A percentile compares a stretch with the other conserved stretches of the same genome.
phyloP scores from a whole-genome alignment of 2,329 filamentous ascomycete species.

The Periconia sp. region DNA sequence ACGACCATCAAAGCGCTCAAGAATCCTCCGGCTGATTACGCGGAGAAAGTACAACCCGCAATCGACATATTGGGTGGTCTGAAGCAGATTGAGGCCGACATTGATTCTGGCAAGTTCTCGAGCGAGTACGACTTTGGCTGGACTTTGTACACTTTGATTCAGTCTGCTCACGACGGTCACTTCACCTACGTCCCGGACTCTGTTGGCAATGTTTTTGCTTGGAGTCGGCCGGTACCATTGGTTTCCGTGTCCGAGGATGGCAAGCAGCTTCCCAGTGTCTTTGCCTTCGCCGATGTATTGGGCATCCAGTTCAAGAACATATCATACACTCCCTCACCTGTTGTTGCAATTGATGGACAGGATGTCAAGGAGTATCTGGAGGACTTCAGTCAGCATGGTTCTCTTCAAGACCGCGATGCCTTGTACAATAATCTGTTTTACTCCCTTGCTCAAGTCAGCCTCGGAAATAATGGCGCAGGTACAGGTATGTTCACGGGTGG shows the following conservation, averaged over 20 bases:
- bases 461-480: constrained; percentile 47
- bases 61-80: constrained; percentile 52
- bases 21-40: constrained; percentile 54
- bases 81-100: constrained; percentile 46
- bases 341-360: constrained; percentile 63
- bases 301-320: constrained; percentile 51
- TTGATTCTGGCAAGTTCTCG: constrained; percentile 43
- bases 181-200: constrained; percentile 62
- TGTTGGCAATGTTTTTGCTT: constrained; percentile 59
- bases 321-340: constrained; percentile 55
- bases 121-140: constrained; percentile 54
- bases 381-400: constrained; percentile 53
- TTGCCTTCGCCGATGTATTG: constrained; percentile 57
- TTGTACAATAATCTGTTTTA: constrained; percentile 61
- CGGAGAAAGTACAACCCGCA: constrained; percentile 51
- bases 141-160: constrained; percentile 61
- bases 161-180: constrained; percentile 69
- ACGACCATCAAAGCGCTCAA: constrained; percentile 52
- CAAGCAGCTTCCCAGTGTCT: constrained; percentile 63
- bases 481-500: constrained; percentile 53
- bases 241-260: constrained; percentile 69
- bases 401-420: constrained; percentile 63
- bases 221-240: constrained; percentile 54
- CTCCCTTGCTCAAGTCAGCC: constrained; percentile 50
- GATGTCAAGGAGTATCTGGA: constrained; percentile 58